Evolutionary conservation across 2,329 filamentous ascomycete genomes (phyloP).

Genomic region (Diaporthe caulivora): DNA sequence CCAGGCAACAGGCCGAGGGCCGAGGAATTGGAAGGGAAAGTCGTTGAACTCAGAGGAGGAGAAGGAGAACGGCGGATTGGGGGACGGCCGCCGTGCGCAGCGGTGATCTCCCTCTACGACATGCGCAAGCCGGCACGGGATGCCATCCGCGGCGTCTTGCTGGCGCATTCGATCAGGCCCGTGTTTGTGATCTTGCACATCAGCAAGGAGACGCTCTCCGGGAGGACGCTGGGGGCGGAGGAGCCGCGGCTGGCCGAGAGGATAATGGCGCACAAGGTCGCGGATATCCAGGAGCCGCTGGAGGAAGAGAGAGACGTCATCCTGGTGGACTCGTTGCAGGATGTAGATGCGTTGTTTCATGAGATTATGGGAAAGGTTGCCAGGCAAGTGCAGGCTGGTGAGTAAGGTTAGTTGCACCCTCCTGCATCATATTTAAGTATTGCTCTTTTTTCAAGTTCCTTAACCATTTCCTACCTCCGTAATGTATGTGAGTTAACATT

Average conservation of each 20-base stretch:
- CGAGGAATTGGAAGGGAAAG: background rate
- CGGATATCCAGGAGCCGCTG: constrained; percentile 17
- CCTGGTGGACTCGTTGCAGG: constrained; percentile 10
- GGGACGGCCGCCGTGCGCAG: background rate
- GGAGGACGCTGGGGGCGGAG: constrained; percentile 17
- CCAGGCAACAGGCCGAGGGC: background rate
- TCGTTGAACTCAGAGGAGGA: too few relatives aligned
- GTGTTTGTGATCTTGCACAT: constrained; percentile 12
- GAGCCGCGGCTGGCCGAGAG: constrained; percentile 14
- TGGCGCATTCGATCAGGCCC: background rate
- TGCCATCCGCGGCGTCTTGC: constrained; percentile 14
- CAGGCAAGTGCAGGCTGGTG: background rate
- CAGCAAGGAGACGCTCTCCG: constrained; percentile 17
- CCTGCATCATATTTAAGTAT: background rate
- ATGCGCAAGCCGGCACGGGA: constrained; percentile 23
- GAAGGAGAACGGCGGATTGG: too few relatives aligned
- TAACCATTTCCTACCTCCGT: too few relatives aligned
- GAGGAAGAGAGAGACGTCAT: constrained; percentile 4
- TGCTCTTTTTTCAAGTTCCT: background rate
- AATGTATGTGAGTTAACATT: background rate
- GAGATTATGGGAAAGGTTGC: background rate
- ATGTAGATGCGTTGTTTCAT: constrained; percentile 23
- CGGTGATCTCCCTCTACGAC: constrained; percentile 7
- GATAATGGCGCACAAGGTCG: constrained; percentile 26
- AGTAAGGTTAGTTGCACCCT: background rate